Percentiles rank a stretch among this genome's conserved stretches.
phyloP scores from a whole-genome alignment of 768 basidiomycete species.

The Tephrocybe rancida region DNA sequence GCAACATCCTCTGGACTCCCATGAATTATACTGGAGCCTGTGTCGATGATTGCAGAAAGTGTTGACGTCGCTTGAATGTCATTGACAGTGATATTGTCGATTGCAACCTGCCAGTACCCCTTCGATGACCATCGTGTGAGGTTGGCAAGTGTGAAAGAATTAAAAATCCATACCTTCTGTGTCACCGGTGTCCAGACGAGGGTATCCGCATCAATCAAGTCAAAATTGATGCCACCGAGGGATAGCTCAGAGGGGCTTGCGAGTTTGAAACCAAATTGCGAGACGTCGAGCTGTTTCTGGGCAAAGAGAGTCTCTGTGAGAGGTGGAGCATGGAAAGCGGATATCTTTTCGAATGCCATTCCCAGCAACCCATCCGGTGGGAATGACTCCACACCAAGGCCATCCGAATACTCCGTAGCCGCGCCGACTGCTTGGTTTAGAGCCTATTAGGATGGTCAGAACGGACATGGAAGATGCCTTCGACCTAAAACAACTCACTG shows the following conservation, averaged over 20 bases:
- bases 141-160: too few relatives aligned
- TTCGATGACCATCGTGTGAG: too few relatives aligned
- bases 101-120: not conserved
- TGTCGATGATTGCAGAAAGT: not conserved
- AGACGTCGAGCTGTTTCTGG: not conserved
- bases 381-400: not conserved
- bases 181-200: not conserved
- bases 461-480: too few relatives aligned
- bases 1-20: not conserved
- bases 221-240: not conserved
- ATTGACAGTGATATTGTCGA: not conserved
- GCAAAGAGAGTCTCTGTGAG: not conserved
- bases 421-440: not conserved
- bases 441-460: too few relatives aligned
- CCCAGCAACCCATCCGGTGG: not conserved
- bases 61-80: not conserved
- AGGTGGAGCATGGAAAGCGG: not conserved
- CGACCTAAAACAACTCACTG: not conserved
- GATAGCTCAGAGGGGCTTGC: not conserved
- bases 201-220: not conserved
- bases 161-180: not conserved
- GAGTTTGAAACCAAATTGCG: constrained; percentile 3
- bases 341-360: constrained; percentile 1
- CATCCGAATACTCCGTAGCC: not conserved
- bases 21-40: not conserved